Percentiles rank a stretch among this genome's conserved stretches.
These are phyloP conservation scores for Panaeolus cyanescens DNA, from an alignment of 768 basidiomycete species.

Conservation along the genomic window DNA sequence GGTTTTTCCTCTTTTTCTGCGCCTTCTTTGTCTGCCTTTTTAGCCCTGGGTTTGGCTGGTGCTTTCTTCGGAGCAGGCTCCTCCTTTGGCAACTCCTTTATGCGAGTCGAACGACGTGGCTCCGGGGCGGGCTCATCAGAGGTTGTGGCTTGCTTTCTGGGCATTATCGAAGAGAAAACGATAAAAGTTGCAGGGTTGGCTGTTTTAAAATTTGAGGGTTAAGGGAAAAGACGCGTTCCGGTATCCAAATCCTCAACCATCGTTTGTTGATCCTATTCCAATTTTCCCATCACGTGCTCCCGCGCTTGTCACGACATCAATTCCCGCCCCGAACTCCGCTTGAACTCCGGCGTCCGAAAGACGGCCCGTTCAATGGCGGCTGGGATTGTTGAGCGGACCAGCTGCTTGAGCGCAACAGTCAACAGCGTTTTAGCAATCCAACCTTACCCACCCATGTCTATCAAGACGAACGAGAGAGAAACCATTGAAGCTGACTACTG, in stretches of 20 bases:
- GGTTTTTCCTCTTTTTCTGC: conserved; percentile 60
- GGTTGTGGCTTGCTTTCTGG: conserved; percentile 65
- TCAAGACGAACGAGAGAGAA: no score
- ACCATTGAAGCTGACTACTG: no score
- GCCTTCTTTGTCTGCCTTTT: conserved; percentile 48
- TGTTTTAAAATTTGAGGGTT: conserved; percentile 21
- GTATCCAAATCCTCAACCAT: conserved; percentile 31
- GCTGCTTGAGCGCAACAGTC: no score
- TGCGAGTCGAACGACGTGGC: conserved; percentile 75
- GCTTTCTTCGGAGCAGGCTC: conserved; percentile 57
- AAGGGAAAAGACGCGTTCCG: conserved; percentile 31
- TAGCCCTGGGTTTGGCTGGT: conserved; percentile 61
- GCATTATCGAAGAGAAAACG: conserved; percentile 46
- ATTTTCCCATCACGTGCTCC: conserved; percentile 35
- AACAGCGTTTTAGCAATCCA: no score
- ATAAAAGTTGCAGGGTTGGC: conserved; percentile 10
- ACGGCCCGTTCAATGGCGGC: neutral
- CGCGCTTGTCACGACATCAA: conserved; percentile 19
- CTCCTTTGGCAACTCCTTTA: conserved; percentile 70
- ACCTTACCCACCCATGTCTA: no score
- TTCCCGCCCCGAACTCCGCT: no score
- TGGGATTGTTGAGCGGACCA: no score
- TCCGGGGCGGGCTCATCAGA: conserved; percentile 39
- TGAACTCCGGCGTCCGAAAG: neutral
- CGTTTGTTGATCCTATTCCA: conserved; percentile 30